These are phyloP conservation scores for Gracilaria gracilis DNA, from an alignment of 23 red algal genomes.

Conservation along the genomic window DNA sequence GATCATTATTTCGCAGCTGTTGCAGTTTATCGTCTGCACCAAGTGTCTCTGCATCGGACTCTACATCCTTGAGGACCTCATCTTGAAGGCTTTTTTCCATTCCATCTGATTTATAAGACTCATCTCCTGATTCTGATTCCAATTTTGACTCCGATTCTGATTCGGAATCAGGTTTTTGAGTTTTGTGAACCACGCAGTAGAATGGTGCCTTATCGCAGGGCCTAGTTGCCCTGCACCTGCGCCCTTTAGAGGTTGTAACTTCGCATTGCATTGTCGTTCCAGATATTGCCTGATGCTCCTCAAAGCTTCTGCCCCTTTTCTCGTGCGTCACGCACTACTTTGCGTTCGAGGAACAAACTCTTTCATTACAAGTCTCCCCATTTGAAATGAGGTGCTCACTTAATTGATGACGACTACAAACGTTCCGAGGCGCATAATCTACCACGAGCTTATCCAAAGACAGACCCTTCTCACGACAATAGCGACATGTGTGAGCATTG, in stretches of 20 bases:
- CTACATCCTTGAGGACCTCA: not conserved
- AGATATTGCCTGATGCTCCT: not conserved
- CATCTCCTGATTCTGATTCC: not conserved
- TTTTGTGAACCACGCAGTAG: conserved; percentile 17
- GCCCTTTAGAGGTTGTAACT: conserved; percentile 23
- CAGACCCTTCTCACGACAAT: conserved; percentile 19
- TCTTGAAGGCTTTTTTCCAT: not conserved
- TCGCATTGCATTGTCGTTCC: conserved; percentile 32
- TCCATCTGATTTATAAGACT: not conserved
- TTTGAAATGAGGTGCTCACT: not conserved
- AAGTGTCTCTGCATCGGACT: not conserved
- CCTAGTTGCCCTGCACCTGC: conserved; percentile 26
- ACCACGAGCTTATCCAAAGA: conserved; percentile 13
- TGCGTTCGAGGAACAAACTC: not conserved
- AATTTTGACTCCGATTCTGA: no score
- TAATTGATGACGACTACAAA: conserved; percentile 26
- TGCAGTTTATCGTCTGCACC: not conserved
- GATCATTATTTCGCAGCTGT: not conserved
- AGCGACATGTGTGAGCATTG: conserved; percentile 7
- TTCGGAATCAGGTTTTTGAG: conserved; percentile 32
- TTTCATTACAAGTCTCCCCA: conserved; percentile 20
- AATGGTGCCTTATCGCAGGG: not conserved
- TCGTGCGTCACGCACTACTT: conserved; percentile 41
- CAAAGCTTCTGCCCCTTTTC: conserved; percentile 1
- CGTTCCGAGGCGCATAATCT: conserved; percentile 31